Percentiles rank a stretch among this genome's conserved stretches.
These are phyloP conservation scores for Paralagenidium karlingii DNA, from an alignment of 352 stramenopile genomes.

Conservation along the genomic window DNA sequence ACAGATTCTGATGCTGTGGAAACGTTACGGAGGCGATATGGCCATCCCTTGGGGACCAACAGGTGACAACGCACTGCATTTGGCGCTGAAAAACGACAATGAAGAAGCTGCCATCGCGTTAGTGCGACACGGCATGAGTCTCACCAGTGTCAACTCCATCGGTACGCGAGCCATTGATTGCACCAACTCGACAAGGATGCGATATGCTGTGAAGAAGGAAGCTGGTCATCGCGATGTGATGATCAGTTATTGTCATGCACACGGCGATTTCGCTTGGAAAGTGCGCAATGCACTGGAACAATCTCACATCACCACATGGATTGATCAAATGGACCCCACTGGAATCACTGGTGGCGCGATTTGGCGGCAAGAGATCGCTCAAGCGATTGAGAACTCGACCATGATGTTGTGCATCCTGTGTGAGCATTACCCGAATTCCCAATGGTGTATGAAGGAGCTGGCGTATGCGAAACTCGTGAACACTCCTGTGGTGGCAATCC, in stretches of 20 bases:
- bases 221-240: conserved; percentile 63
- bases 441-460: conserved; percentile 83
- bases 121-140: conserved; percentile 57
- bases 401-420: conserved; percentile 61
- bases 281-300: conserved; percentile 55
- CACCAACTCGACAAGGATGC: conserved; percentile 64
- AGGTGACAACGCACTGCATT: conserved; percentile 62
- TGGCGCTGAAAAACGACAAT: conserved; percentile 60
- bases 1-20: conserved; percentile 33
- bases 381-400: conserved; percentile 59
- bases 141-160: conserved; percentile 44
- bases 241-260: conserved; percentile 71
- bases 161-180: conserved; percentile 65
- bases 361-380: conserved; percentile 71
- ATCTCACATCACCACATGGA: conserved; percentile 47
- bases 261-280: conserved; percentile 39
- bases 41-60: conserved; percentile 2
- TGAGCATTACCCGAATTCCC: conserved; percentile 58
- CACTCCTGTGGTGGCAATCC: conserved; percentile 70
- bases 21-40: neutral
- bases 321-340: conserved; percentile 75
- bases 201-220: conserved; percentile 66
- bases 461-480: conserved; percentile 80
- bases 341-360: conserved; percentile 59
- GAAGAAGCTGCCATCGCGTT: conserved; percentile 45